Evolutionary conservation across 78 protist genomes (phyloP).

Genomic region (Dictyostelium capitatum): DNA sequence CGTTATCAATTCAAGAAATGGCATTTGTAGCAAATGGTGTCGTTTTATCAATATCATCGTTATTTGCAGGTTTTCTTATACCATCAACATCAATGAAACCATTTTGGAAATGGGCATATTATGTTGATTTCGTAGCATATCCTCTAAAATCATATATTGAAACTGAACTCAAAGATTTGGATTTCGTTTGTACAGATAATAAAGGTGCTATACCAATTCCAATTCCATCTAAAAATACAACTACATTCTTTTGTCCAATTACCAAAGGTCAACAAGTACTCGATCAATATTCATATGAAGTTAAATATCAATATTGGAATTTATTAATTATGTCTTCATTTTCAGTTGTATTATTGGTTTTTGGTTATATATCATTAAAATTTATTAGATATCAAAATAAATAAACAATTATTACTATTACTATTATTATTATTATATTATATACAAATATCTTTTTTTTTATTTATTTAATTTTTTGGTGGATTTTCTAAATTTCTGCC

Average conservation of each 20-base stretch:
- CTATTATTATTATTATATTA: neutral
- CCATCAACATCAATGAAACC: constrained; percentile 40
- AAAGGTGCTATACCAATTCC: constrained; percentile 57
- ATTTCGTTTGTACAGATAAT: constrained; percentile 54
- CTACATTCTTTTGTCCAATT: constrained; percentile 37
- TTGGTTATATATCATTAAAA: constrained; percentile 28
- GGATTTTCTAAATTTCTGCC: constrained; percentile 1
- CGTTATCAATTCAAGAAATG: constrained; percentile 29
- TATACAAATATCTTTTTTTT: neutral
- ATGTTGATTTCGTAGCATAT: constrained; percentile 30
- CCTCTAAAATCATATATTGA: constrained; percentile 37
- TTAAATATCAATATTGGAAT: constrained; percentile 6
- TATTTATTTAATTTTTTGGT: neutral
- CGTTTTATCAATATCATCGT: constrained; percentile 4
- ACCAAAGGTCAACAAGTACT: constrained; percentile 5
- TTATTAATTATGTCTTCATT: constrained; percentile 24
- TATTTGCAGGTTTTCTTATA: constrained; percentile 69
- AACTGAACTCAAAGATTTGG: constrained; percentile 46
- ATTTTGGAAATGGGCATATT: constrained; percentile 65
- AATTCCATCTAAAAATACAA: constrained; percentile 14
- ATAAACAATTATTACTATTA: neutral
- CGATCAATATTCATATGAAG: neutral
- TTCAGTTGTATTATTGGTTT: neutral
- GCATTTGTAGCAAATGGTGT: constrained; percentile 16
- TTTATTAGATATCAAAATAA: constrained; percentile 70